Evolutionary conservation across 1,284 basidiomycete species (phyloP).

Genomic region (Apiotrichum sp.): DNA sequence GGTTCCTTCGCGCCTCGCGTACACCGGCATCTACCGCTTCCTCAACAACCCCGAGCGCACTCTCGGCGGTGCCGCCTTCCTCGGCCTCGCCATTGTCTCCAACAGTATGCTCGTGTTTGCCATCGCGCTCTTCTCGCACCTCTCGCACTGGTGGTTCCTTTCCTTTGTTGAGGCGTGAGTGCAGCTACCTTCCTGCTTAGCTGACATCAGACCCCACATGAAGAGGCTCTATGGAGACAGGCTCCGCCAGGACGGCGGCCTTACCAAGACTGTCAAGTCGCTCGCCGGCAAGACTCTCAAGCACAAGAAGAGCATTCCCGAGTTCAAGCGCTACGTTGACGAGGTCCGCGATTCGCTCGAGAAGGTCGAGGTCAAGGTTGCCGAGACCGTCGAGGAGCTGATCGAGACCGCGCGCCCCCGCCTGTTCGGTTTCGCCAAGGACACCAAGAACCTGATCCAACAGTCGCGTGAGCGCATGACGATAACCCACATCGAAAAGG

Average conservation of each 20-base stretch:
- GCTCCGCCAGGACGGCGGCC: constrained; percentile 87
- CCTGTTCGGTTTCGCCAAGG: constrained; percentile 77
- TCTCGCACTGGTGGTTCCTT: constrained; percentile 89
- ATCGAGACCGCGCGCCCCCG: constrained; percentile 63
- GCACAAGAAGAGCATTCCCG: constrained; percentile 55
- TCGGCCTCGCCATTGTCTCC: constrained; percentile 84
- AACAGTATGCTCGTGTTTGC: constrained; percentile 78
- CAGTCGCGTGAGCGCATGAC: constrained; percentile 82
- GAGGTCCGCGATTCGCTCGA: constrained; percentile 91
- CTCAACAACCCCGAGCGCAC: constrained; percentile 89
- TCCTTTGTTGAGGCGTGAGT: constrained; percentile 77
- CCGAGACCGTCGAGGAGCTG: constrained; percentile 85
- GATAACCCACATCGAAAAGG: constrained; percentile 77
- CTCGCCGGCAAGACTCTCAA: constrained; percentile 71
- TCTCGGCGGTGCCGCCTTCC: constrained; percentile 91
- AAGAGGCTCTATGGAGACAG: constrained; percentile 87
- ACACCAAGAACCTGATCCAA: constrained; percentile 85
- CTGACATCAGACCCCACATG: constrained; percentile 79
- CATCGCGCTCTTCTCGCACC: constrained; percentile 76
- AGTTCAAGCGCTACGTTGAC: constrained; percentile 70
- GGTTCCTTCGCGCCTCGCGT: constrained; percentile 82
- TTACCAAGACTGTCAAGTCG: constrained; percentile 91
- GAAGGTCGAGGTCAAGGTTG: constrained; percentile 88
- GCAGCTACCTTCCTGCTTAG: no score
- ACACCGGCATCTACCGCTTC: constrained; percentile 95